phyloP scores from a whole-genome alignment of 108 stramenopile genomes.

The Phaeodactylum tricornutum region DNA sequence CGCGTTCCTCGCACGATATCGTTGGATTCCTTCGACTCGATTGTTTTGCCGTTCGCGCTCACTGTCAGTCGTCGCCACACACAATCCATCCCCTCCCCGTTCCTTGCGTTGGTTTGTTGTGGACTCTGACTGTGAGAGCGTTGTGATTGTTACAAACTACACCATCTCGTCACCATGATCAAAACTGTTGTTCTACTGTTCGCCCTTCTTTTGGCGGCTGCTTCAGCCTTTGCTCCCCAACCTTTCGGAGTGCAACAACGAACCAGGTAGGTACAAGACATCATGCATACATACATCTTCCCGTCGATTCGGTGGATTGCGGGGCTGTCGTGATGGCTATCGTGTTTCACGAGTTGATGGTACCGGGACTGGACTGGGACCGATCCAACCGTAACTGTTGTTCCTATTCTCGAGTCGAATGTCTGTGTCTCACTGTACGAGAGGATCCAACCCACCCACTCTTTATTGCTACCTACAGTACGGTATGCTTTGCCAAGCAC shows the following conservation, averaged over 20 bases:
- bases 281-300: neutral
- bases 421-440: neutral
- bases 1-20: too few species aligned
- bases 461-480: slow-evolving; percentile 6
- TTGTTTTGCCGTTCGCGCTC: neutral
- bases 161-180: slow-evolving; percentile 33
- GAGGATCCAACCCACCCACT: too few species aligned
- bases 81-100: too few species aligned
- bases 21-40: too few species aligned
- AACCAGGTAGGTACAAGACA: slow-evolving; percentile 15
- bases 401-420: neutral
- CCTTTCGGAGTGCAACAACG: slow-evolving; percentile 12
- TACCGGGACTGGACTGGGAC: too few species aligned
- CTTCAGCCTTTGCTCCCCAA: slow-evolving; percentile 50
- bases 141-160: too few species aligned
- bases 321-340: too few species aligned
- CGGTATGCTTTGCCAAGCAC: slow-evolving; percentile 60
- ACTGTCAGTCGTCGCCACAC: too few species aligned
- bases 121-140: too few species aligned
- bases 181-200: slow-evolving; percentile 32
- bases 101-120: too few species aligned
- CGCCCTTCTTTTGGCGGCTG: slow-evolving; percentile 24
- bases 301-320: too few species aligned
- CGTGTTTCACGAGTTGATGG: too few species aligned
- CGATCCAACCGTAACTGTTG: neutral